A percentile compares a stretch with the other conserved stretches of the same genome.
phyloP scores from a whole-genome alignment of 176 grass and related monocot genomes.

The Saccharum officinarum region DNA sequence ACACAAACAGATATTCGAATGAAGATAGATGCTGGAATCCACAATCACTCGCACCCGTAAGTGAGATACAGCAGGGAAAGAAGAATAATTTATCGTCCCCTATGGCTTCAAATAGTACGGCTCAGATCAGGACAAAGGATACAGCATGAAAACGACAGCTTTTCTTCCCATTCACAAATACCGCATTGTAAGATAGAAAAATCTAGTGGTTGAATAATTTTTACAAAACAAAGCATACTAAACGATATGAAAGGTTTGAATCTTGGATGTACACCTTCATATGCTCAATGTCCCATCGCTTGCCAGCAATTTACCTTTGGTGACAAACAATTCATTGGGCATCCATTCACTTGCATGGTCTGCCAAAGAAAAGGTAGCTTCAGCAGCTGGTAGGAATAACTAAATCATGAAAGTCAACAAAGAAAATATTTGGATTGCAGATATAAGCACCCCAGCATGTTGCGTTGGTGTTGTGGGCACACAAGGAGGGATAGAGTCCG shows the following conservation, averaged over 20 bases:
- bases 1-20: conserved; percentile 18
- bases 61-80: background rate
- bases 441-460: background rate
- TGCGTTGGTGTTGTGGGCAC: no score
- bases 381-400: background rate
- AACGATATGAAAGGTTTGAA: conserved; percentile 2
- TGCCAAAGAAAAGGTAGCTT: background rate
- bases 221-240: background rate
- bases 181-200: background rate
- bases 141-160: background rate
- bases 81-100: background rate
- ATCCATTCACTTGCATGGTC: background rate
- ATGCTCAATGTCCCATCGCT: conserved; percentile 14
- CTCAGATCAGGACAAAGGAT: background rate
- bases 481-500: no score
- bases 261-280: conserved; percentile 6
- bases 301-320: background rate
- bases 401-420: background rate
- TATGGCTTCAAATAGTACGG: background rate
- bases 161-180: background rate
- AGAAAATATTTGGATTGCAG: background rate
- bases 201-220: background rate
- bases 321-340: background rate
- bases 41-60: background rate
- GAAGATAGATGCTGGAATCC: conserved; percentile 35